Percentiles rank a stretch among this genome's conserved stretches.
Conservation (phyloP, 1,284 basidiomycete genomes). For the Heterobasidion parviporum region DNA sequence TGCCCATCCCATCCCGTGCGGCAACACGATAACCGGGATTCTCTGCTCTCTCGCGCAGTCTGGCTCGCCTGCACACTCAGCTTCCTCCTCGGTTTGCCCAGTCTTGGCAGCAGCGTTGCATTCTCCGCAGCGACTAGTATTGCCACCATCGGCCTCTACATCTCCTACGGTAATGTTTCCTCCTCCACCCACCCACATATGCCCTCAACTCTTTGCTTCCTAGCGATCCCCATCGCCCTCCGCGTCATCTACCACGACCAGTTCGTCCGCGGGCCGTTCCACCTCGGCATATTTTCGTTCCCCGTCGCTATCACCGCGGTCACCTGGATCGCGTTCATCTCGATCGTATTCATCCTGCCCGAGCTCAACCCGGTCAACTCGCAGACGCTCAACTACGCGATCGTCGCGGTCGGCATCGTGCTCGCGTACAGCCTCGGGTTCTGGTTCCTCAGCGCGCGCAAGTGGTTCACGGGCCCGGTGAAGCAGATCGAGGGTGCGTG, state of each 20-base stretch:
- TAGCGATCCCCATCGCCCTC: slow-evolving; percentile 60
- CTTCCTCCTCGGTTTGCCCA: slow-evolving; percentile 66
- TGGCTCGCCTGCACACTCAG: slow-evolving; percentile 75
- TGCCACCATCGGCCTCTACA: slow-evolving; percentile 72
- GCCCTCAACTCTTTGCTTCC: background rate
- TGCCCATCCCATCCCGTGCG: background rate
- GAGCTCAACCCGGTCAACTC: slow-evolving; percentile 59
- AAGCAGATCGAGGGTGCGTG: slow-evolving; percentile 42
- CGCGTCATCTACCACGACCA: slow-evolving; percentile 49
- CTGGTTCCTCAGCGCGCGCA: slow-evolving; percentile 61
- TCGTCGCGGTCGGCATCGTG: slow-evolving; percentile 68
- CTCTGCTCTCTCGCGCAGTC: slow-evolving; percentile 27
- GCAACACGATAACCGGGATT: background rate
- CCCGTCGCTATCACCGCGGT: slow-evolving; percentile 47
- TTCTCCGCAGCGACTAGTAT: slow-evolving; percentile 71
- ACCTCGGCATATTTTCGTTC: slow-evolving; percentile 54
- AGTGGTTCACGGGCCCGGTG: slow-evolving; percentile 63
- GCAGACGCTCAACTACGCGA: slow-evolving; percentile 66
- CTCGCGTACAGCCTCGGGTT: slow-evolving; percentile 50
- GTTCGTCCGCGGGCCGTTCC: slow-evolving; percentile 66
- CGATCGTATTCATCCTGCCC: slow-evolving; percentile 61
- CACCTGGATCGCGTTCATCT: slow-evolving; percentile 53
- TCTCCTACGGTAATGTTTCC: slow-evolving; percentile 47
- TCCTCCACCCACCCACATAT: background rate
- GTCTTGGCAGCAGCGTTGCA: slow-evolving; percentile 62